Conservation (phyloP, 2,329 filamentous ascomycete species). For the Colletotrichum navitas region DNA sequence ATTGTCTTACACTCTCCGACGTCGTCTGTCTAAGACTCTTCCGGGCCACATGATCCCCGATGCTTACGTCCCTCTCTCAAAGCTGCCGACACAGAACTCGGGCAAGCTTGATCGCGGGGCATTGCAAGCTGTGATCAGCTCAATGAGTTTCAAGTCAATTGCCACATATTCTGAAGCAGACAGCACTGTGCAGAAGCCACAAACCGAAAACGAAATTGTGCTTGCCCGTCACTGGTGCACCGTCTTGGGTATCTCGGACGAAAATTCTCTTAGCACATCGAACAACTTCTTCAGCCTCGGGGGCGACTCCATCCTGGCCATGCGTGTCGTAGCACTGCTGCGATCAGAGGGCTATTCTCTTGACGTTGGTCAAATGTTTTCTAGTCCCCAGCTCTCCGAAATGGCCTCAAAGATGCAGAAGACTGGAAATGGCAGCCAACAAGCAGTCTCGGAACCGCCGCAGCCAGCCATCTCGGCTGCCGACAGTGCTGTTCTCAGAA, state of each 20-base stretch:
- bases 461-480: neutral
- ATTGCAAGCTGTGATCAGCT: neutral
- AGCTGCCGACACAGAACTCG: slow-evolving; percentile 12
- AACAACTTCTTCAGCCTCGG: slow-evolving; percentile 44
- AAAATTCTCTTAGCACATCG: slow-evolving; percentile 5
- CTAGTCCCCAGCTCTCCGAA: slow-evolving; percentile 30
- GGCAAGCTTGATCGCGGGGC: slow-evolving; percentile 28
- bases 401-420: slow-evolving; percentile 32
- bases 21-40: slow-evolving; percentile 6
- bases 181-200: neutral
- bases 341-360: slow-evolving; percentile 42
- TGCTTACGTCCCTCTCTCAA: slow-evolving; percentile 9
- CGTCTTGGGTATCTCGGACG: slow-evolving; percentile 24
- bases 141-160: slow-evolving; percentile 24
- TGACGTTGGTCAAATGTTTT: slow-evolving; percentile 39
- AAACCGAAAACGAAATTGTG: neutral
- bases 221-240: slow-evolving; percentile 34
- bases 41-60: slow-evolving; percentile 26
- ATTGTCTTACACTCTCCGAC: neutral
- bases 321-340: slow-evolving; percentile 44
- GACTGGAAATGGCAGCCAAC: neutral
- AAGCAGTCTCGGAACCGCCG: neutral
- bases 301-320: slow-evolving; percentile 47
- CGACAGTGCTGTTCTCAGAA: neutral
- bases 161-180: neutral